Base-by-base conservation (phyloP, 2,329 filamentous ascomycete genomes). In the Penicillium sp. region DNA sequence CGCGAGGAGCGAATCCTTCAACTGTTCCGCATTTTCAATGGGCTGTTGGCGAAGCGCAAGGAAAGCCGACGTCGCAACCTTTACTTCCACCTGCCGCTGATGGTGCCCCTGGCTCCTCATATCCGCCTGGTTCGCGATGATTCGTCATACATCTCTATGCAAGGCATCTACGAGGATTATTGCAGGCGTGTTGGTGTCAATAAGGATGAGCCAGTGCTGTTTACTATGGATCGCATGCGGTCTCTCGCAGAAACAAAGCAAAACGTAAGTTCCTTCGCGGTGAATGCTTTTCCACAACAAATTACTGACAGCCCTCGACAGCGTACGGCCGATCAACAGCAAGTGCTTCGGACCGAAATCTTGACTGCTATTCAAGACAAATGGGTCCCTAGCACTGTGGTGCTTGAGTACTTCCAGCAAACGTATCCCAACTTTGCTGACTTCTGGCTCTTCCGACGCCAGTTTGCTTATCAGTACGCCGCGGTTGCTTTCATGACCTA, bases 401-500 rank as follows among this genome's bases (percentile, higher is more conserved):
- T 89, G 19, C 83, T 96, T 50, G 87, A 96, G 62, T 97, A 93
- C 78, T 97, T 97, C 84, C 90, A 92, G 70, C 81, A 83, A 62
- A 90, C 87, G 5, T 97, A 94, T 76, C 89, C 92, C 26, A 88
- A 90, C 59, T 99, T 91, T 74, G 86, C 90, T 42, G 92, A 97
- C 67, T 97, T 97, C 81, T 99, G 93, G 92, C 84, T 99, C 54
- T 99, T 99, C 90, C 90, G 94, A 55, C 88, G 92, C 55, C 92
- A 96, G 62, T 96, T 99, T 77, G 90, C 91, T 19, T 97, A 97
- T 79, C 94, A 99, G 76, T 87, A 96, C 58, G 93, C 94, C 18
- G 87, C 92, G 1, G 83, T 97, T 60, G 96, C 94, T 1, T 99
- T 99, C 78, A 96, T 99, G 89, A 97, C 94, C 3, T 99, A 97